These are phyloP conservation scores for Vitis labrusca DNA, from an alignment of 164 flowering plant genomes.

Conservation along the genomic window DNA sequence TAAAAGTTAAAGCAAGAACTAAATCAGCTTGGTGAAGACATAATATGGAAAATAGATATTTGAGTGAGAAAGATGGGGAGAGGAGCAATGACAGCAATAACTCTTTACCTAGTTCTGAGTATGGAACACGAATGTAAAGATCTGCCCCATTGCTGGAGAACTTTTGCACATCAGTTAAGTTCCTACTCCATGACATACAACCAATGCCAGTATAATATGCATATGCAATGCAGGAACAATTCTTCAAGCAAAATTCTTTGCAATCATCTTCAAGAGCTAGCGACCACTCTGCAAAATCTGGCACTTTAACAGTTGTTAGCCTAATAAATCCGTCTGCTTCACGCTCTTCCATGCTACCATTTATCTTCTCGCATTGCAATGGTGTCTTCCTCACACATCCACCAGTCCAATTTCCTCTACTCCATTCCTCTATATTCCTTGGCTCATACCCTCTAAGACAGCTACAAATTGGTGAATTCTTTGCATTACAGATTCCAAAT, in stretches of 20 bases:
- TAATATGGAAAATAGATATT: too few relatives aligned
- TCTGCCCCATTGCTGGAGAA: slow-evolving; percentile 29
- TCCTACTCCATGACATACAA: slow-evolving; percentile 45
- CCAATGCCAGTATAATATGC: slow-evolving; percentile 42
- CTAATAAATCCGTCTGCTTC: slow-evolving; percentile 37
- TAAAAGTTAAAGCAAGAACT: neutral
- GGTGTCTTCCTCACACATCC: slow-evolving; percentile 42
- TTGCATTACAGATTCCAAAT: slow-evolving; percentile 22
- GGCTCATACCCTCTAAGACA: slow-evolving; percentile 30
- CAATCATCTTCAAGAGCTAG: slow-evolving; percentile 26
- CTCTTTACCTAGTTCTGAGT: too few relatives aligned
- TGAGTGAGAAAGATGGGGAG: too few relatives aligned
- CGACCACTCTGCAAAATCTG: slow-evolving; percentile 30
- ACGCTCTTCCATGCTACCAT: slow-evolving; percentile 2
- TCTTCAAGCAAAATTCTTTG: slow-evolving; percentile 33
- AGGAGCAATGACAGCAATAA: too few relatives aligned
- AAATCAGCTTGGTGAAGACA: neutral
- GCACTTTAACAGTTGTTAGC: slow-evolving; percentile 34
- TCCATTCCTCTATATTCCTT: slow-evolving; percentile 31
- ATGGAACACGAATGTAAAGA: slow-evolving; percentile 38
- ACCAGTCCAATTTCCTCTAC: slow-evolving; percentile 29
- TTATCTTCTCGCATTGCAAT: slow-evolving; percentile 31
- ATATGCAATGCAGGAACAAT: slow-evolving; percentile 67
- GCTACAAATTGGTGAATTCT: neutral
- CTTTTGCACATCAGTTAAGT: slow-evolving; percentile 30